A percentile compares a stretch with the other conserved stretches of the same genome.
These are phyloP conservation scores for Sordariomycetes sp. DNA, from an alignment of 2,329 filamentous ascomycete genomes.

Conservation along the genomic window DNA sequence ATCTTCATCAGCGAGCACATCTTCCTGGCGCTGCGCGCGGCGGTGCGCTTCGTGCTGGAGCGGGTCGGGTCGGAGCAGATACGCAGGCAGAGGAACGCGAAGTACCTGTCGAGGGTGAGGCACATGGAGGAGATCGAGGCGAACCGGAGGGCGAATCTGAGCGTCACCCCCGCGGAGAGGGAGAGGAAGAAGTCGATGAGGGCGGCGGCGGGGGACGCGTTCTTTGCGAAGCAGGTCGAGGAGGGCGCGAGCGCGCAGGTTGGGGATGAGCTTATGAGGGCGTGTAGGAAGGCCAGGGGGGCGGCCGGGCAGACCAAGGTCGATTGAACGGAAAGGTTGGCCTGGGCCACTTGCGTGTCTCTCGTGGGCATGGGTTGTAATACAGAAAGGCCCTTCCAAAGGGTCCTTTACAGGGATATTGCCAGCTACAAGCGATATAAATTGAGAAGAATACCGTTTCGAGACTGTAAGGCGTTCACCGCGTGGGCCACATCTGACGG, in stretches of 20 bases:
- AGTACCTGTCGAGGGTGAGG: conserved; percentile 23
- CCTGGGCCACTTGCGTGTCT: no score
- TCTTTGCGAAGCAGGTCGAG: conserved; percentile 31
- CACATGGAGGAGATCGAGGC: conserved; percentile 29
- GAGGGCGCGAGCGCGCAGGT: conserved; percentile 21
- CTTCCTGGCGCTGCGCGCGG: conserved; percentile 48
- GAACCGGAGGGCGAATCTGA: conserved; percentile 19
- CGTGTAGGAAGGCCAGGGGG: background rate
- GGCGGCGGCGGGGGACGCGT: conserved; percentile 19
- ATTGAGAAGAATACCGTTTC: no score
- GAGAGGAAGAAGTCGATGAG: conserved; percentile 26
- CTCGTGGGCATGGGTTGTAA: no score
- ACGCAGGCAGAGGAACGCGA: conserved; percentile 24
- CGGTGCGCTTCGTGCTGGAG: conserved; percentile 23
- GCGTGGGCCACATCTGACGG: no score
- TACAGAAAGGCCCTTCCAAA: no score
- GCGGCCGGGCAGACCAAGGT: background rate
- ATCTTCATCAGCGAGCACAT: conserved; percentile 67
- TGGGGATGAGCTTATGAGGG: conserved; percentile 1
- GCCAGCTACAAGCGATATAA: no score
- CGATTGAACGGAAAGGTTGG: background rate
- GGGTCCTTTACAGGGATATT: no score
- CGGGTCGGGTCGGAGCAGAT: conserved; percentile 28
- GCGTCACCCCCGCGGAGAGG: conserved; percentile 21
- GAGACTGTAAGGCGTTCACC: no score